Conservation (phyloP, 306 rosid species). For the Lathyrus tuberosus region DNA sequence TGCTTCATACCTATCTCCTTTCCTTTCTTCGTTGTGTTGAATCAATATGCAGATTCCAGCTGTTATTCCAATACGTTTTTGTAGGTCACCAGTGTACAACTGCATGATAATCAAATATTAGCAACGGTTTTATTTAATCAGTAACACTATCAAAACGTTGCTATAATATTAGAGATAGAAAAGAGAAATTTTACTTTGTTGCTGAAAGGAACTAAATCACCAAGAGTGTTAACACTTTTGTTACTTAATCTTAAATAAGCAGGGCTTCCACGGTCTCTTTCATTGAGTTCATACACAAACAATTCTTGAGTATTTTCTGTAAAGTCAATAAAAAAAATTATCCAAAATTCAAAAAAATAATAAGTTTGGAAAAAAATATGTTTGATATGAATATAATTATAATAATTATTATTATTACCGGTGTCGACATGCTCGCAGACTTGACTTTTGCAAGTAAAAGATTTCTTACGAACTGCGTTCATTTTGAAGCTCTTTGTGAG, state of each 20-base stretch:
- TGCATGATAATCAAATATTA: conserved; percentile 15
- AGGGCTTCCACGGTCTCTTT: conserved; percentile 71
- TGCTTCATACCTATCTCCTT: conserved; percentile 67
- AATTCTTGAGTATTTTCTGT: conserved; percentile 62
- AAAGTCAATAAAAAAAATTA: conserved; percentile 14
- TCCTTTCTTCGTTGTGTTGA: conserved; percentile 52
- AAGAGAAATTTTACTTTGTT: conserved; percentile 51
- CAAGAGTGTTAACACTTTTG: conserved; percentile 59
- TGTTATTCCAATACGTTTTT: conserved; percentile 63
- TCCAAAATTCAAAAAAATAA: conserved; percentile 10
- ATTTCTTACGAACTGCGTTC: conserved; percentile 28
- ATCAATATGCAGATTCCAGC: conserved; percentile 63
- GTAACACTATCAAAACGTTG: background rate
- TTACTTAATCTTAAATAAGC: conserved; percentile 62
- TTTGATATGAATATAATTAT: background rate
- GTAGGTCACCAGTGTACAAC: conserved; percentile 58
- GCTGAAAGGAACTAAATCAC: conserved; percentile 70
- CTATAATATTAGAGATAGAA: background rate
- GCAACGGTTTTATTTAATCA: background rate
- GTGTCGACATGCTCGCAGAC: conserved; percentile 22
- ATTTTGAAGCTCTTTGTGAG: conserved; percentile 37
- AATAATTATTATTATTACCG: conserved; percentile 12
- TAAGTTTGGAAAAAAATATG: background rate
- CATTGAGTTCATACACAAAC: conserved; percentile 67
- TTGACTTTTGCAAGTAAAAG: conserved; percentile 49